These are phyloP conservation scores for Daphne laureola DNA, from an alignment of 441 rosid species.

Conservation along the genomic window DNA sequence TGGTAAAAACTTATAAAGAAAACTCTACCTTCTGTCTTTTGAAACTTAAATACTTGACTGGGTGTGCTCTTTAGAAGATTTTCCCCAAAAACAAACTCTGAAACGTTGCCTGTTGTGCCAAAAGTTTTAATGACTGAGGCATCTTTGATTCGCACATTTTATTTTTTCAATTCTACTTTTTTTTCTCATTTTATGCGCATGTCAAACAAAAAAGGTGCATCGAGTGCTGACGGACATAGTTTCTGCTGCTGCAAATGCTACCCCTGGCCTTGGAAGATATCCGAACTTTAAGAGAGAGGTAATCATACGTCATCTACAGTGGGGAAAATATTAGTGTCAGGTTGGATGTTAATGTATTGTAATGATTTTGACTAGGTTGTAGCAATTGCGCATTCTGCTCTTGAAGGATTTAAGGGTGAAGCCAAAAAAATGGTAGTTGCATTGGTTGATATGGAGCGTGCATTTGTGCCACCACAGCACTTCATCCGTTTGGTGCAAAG, in stretches of 20 bases:
- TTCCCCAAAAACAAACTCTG: too few species aligned
- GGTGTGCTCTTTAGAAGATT: too few species aligned
- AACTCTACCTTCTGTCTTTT: too few species aligned
- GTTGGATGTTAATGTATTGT: neutral
- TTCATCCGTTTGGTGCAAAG: constrained; percentile 95
- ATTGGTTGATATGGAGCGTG: constrained; percentile 97
- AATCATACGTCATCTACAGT: constrained; percentile 2
- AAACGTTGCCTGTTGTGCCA: too few species aligned
- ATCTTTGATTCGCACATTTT: neutral
- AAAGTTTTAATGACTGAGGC: too few species aligned
- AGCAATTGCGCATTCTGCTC: constrained; percentile 79
- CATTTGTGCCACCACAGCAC: constrained; percentile 96
- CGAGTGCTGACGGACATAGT: constrained; percentile 86
- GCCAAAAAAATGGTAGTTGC: constrained; percentile 95
- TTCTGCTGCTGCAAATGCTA: constrained; percentile 78
- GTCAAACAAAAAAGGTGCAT: constrained; percentile 56
- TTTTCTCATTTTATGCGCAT: constrained; percentile 12
- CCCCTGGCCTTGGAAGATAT: constrained; percentile 96
- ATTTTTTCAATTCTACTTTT: constrained; percentile 4
- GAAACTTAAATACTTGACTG: too few species aligned
- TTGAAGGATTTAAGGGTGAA: constrained; percentile 81
- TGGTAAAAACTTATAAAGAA: too few species aligned
- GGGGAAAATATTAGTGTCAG: too few species aligned
- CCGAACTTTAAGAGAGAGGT: constrained; percentile 97
- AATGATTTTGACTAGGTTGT: constrained; percentile 43